Conservation (phyloP, 129 eudicot genomes). For the Escallonia herrerae region DNA sequence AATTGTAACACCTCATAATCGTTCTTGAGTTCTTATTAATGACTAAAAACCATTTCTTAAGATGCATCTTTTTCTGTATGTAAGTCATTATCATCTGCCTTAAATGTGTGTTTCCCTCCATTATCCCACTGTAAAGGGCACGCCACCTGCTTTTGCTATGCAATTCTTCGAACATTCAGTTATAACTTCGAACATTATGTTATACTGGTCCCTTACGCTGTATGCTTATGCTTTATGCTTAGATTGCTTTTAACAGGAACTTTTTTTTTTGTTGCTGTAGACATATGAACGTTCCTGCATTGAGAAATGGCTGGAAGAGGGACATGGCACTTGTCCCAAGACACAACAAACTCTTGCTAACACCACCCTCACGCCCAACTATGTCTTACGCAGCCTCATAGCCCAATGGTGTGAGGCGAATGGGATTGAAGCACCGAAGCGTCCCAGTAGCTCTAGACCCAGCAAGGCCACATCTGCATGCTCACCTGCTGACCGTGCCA, state of each 20-base stretch:
- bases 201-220: not conserved
- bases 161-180: not conserved
- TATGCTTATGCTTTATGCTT: not conserved
- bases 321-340: slow-evolving; percentile 88
- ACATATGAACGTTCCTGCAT: slow-evolving; percentile 83
- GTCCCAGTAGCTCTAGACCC: slow-evolving; percentile 36
- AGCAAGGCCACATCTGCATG: slow-evolving; percentile 52
- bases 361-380: slow-evolving; percentile 69
- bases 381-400: slow-evolving; percentile 81
- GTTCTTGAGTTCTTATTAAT: not conserved
- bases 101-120: not conserved
- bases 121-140: not conserved
- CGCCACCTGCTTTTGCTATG: not conserved
- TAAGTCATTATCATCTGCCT: too few species aligned
- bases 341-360: slow-evolving; percentile 69
- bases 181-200: not conserved
- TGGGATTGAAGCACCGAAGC: slow-evolving; percentile 71
- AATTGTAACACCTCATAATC: not conserved
- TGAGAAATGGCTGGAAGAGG: slow-evolving; percentile 84
- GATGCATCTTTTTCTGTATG: too few species aligned
- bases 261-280: slow-evolving; percentile 28
- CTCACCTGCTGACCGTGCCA: slow-evolving; percentile 73
- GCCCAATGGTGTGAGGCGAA: slow-evolving; percentile 90
- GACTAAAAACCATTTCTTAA: not conserved
- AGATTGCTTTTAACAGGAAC: not conserved